Base-by-base conservation (phyloP, 106 monocot genomes). In the Alisma plantagoaquatica region DNA sequence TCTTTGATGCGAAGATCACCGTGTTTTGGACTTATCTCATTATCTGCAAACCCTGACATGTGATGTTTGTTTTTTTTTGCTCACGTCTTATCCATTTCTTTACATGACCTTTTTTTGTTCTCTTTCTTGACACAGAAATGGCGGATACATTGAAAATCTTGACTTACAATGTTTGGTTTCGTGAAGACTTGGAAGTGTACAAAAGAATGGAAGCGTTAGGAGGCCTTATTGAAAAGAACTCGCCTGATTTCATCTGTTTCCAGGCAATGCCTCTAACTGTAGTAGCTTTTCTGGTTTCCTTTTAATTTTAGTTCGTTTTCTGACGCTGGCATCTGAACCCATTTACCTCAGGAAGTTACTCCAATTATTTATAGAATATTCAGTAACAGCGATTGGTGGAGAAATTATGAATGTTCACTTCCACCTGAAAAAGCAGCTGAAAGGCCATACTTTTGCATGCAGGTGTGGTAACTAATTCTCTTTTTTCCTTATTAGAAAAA, bases 141-240 rank as follows among this genome's bases (percentile, higher is more conserved):
- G 46, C 47, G 15, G 29, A 41, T 14, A 42, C 29, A 1, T 27
- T 77, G 10, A 94, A 74, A 50, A 48, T 94, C 56, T 62, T 94
- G 66, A 94, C 69, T 56, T 94, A 87, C 43, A 94, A 94, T 68
- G 77, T 94, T 3, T 94, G 93, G 93, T 94, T 94, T 46, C 88
- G 78, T 47, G 94, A 96, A 56, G 94, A 96, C 43, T 56, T 96
- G 65, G 84, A 96, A 63, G 46, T 88, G 51, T 9, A 33, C 29
- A 71, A 61, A 63, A 77, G 94, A 72, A 96, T 96, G 87, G 56
- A 84, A 73, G 77, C 88, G 41, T 53, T 94, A 56, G 81, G 94
- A 5, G 56, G 66, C 29, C 77, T 94, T 41, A 77, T 94, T 78
- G 49, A 69, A 55, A 57, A 77, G 19, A 65, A 75, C 42, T 62